Evolutionary conservation across 202 grass and related monocot species (phyloP), one percentile per base, ranked within the genome.

Genomic region (Schoenoplectus tabernaemontani): DNA sequence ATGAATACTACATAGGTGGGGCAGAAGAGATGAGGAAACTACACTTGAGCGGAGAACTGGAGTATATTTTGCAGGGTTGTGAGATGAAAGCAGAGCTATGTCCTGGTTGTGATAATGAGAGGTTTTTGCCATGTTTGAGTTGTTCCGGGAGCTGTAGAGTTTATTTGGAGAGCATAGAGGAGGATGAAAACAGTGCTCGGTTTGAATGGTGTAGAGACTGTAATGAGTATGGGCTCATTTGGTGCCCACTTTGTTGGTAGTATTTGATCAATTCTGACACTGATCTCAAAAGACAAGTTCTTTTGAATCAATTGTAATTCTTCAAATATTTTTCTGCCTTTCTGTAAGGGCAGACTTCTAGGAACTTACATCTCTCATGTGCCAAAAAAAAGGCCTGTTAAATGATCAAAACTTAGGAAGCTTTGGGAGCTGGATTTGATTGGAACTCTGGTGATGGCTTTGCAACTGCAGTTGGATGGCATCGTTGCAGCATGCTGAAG

Each of bases 111-210:
- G 86, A 84, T 57, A 90, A 86, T 64, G 71, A 90, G 22, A 80
- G 93, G 77, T 90, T 96, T 84, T 83, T 88, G 2, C 93, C 85
- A 5, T 96, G 93, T 79, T 86, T 86, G 84, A 88, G 71, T 65
- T 96, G 90, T 73, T 92, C 59, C 20, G 92, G 89, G 33, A 96
- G 87, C 80, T 85, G 92, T 85, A 96, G 88, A 86, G 5, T 96
- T n/a, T 90, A 86, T 46, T 59, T 88, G 17, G 85, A 90, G 46
- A 65, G 56, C 9, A 81, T 71, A n/a, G 80, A 66, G 0, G 38
- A 51, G 5, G 76, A 17, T 17, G 46, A n/a, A n/a, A 66, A 68
- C 20, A 46, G 0, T 46, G 22, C 15, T 47, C 82, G 82, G 65
- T 90, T 93, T 79, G 80, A 76, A 75, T 81, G 84, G 19, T 96